Evolutionary conservation across 192 early-diverging fungal species (phyloP), one percentile per base, ranked within the genome.

Genomic region (Backusella mclennaniae): DNA sequence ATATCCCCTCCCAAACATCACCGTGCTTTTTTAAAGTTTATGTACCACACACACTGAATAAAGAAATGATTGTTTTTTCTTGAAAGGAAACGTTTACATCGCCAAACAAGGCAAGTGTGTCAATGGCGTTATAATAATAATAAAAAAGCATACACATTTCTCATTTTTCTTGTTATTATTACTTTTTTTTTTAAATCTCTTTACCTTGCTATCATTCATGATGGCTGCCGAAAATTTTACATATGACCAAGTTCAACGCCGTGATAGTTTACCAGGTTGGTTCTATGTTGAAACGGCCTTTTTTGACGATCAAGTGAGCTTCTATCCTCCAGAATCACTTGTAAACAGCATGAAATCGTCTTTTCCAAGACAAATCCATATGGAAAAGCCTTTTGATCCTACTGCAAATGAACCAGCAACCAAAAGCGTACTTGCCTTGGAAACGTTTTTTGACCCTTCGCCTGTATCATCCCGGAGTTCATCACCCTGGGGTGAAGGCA

Each of bases 311-410:
- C 23, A 63, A 63, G 56, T 63, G 23, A 29, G 23, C 26, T 63
- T 63, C 23, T 63, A 29, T 29, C 56, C 56, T 29, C 56, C 56
- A 23, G 56, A 63, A 4, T 63, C 56, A 63, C 56, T 63, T 26
- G 56, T 63, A 14, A 63, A 63, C 26, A 29, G n/a, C 56, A 7
- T 63, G 26, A 63, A 29, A 29, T 63, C 23, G 3, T 14, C 56
- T 9, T 29, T 29, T 63, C n/a, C 56, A 63, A 63, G 12, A 63
- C 0, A 63, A 11, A 11, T 23, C 1, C 38, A 69, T 12, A 26
- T 69, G 68, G 70, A 71, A 35, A 71, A 71, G 19, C 70, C 70
- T 0, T 71, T 49, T 46, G 70, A 71, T 23, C 68, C 68, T 3
- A 29, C 38, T 4, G 4, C 38, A 21, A 38, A 69, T 39, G 68